phyloP scores from a whole-genome alignment of 2,329 filamentous ascomycete species.

The Juglanconis juglandina region DNA sequence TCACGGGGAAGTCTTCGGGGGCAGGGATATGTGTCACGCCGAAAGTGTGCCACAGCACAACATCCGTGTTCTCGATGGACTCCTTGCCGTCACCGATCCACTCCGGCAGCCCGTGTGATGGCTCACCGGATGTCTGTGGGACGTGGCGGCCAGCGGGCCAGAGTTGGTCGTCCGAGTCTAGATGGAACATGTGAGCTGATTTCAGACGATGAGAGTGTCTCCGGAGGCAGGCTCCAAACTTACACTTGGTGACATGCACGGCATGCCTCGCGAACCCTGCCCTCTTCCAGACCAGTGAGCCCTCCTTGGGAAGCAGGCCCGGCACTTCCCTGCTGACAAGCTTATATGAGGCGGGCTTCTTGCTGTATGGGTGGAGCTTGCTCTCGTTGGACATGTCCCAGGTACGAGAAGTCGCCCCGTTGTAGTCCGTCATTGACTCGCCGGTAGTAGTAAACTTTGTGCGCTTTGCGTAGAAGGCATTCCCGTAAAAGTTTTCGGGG shows the following conservation, averaged over 20 bases:
- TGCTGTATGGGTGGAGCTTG: slow-evolving; percentile 80
- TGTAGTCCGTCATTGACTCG: slow-evolving; percentile 73
- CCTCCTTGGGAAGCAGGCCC: slow-evolving; percentile 72
- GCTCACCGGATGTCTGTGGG: slow-evolving; percentile 80
- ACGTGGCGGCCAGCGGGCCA: slow-evolving; percentile 85
- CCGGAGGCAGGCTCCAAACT: slow-evolving; percentile 29
- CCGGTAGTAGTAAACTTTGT: slow-evolving; percentile 71
- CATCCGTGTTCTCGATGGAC: slow-evolving; percentile 74
- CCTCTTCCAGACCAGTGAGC: slow-evolving; percentile 81
- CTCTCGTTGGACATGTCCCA: slow-evolving; percentile 89
- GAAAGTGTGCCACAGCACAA: slow-evolving; percentile 93
- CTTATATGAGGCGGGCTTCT: slow-evolving; percentile 84
- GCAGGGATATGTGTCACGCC: slow-evolving; percentile 85
- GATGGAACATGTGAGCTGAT: background rate
- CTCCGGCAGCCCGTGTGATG: slow-evolving; percentile 66
- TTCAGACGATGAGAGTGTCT: background rate
- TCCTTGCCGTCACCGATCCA: slow-evolving; percentile 72
- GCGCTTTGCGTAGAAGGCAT: slow-evolving; percentile 83
- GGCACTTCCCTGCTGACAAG: slow-evolving; percentile 84
- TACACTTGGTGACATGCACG: slow-evolving; percentile 86
- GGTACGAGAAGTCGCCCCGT: slow-evolving; percentile 72
- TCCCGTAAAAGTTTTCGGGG: slow-evolving; percentile 80
- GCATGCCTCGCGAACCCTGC: slow-evolving; percentile 85
- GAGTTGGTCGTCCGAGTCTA: slow-evolving; percentile 76
- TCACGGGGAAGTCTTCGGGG: slow-evolving; percentile 88